A percentile compares a stretch with the other conserved stretches of the same genome.
Conservation (phyloP, 2,329 filamentous ascomycete genomes). For the Periconia digitata region DNA sequence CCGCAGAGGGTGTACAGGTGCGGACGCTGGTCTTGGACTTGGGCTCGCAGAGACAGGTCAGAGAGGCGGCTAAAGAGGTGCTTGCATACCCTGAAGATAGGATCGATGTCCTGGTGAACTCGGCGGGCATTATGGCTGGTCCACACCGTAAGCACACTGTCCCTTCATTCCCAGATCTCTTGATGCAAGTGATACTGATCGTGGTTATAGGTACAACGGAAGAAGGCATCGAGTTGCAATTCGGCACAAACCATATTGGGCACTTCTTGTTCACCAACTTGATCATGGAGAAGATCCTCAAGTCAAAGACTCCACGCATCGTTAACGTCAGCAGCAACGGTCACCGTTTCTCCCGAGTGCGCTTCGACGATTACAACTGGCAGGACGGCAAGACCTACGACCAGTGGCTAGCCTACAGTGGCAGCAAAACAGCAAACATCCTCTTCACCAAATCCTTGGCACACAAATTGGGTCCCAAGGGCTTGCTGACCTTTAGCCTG, state of each 20-base stretch:
- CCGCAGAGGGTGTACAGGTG: conserved; percentile 37
- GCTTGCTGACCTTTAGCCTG: conserved; percentile 28
- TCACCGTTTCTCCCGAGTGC: conserved; percentile 42
- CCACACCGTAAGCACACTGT: conserved; percentile 15
- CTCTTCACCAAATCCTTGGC: conserved; percentile 28
- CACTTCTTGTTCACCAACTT: conserved; percentile 52
- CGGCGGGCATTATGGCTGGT: conserved; percentile 43
- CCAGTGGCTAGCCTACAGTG: conserved; percentile 51
- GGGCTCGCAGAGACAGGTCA: conserved; percentile 35
- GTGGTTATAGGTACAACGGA: conserved; percentile 17
- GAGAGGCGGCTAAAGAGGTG: conserved; percentile 37
- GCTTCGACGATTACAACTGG: conserved; percentile 50
- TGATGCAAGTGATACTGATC: background rate
- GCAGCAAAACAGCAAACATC: conserved; percentile 57
- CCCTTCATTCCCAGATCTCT: background rate
- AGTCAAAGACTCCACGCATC: conserved; percentile 35
- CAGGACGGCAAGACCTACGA: conserved; percentile 45
- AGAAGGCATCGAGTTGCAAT: conserved; percentile 44
- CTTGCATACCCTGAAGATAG: conserved; percentile 26
- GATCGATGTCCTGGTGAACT: conserved; percentile 50
- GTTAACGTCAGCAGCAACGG: conserved; percentile 48
- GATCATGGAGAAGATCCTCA: conserved; percentile 47
- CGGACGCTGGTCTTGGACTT: conserved; percentile 41
- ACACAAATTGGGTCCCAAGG: conserved; percentile 21
- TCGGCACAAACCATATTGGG: conserved; percentile 54